Base-by-base conservation (phyloP, 768 basidiomycete genomes). In the Leccinum barrowsii region DNA sequence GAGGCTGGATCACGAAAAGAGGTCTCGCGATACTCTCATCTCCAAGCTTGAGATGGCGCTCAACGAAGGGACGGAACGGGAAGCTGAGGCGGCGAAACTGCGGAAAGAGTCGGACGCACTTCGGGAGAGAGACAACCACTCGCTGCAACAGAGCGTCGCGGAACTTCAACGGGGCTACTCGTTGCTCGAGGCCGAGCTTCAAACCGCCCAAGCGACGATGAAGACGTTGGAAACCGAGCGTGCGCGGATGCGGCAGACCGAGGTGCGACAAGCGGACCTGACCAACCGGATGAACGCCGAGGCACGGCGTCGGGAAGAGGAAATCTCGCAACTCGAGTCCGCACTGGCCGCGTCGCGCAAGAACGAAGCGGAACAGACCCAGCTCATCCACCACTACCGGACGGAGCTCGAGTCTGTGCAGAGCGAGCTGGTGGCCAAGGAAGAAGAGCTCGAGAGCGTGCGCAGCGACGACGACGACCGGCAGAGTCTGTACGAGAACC, bases 391-490 rank as follows among this genome's bases (percentile, higher is more conserved):
- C 55, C 80, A 81, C 56, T 84, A 85, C 5, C 83, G 85, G 59
- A 80, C 81, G 56, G 92, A 92, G 66, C 79, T 89, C 57, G 90
- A 92, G 73, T 59, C 73, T n/a, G 79, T 91, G 34, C 84, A 84
- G 19, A 72, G 76, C 53, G 88, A 92, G 60, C 70, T 90, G 30
- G 70, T 69, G 46, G 74, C 77, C 54, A 86, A 84, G 63, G 86
- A 89, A 50, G 81, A 86, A 55, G 89, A 92, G 68, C 73, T 90
- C 55, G 81, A 85, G 61, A 79, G 76, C 40, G 76, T 88, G 12
- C 75, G 71, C 44, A 74, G 74, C 40, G 35, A 74, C 80, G 24
- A 75, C n/a, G 4, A 15, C 34, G 34, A 35, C 34, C 34, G 13
- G 4, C 34, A 35, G 34, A 35, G 13, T 35, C 0, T 32, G 32